Evolutionary conservation across 495 filamentous ascomycete genomes (phyloP).

Genomic region (Aspergillus ostianus): DNA sequence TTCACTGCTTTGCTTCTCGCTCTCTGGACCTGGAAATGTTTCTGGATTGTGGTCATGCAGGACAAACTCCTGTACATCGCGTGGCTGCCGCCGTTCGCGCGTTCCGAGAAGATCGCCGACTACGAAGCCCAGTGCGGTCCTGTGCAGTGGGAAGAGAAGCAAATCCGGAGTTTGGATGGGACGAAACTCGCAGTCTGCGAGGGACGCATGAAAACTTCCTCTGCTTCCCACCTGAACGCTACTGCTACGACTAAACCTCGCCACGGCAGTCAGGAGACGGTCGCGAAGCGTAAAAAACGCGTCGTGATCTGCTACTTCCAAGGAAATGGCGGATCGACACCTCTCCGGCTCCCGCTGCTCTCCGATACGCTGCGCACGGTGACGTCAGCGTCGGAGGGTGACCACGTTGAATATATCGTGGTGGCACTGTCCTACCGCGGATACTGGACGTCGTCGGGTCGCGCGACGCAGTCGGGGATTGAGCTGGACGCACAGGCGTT

Average conservation of each 20-base stretch:
- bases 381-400: neutral
- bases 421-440: slow-evolving; percentile 71
- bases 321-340: slow-evolving; percentile 49
- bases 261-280: neutral
- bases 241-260: neutral
- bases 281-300: slow-evolving; percentile 3
- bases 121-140: slow-evolving; percentile 57
- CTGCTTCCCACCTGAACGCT: neutral
- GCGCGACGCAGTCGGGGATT: slow-evolving; percentile 64
- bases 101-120: slow-evolving; percentile 54
- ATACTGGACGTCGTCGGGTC: slow-evolving; percentile 75
- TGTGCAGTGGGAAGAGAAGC: slow-evolving; percentile 62
- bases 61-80: slow-evolving; percentile 86
- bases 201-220: slow-evolving; percentile 25
- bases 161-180: slow-evolving; percentile 55
- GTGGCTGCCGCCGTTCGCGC: slow-evolving; percentile 59
- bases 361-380: slow-evolving; percentile 46
- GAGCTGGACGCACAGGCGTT: slow-evolving; percentile 62
- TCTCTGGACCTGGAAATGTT: slow-evolving; percentile 77
- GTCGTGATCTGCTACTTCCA: slow-evolving; percentile 42
- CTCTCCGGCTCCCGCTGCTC: slow-evolving; percentile 66
- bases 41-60: slow-evolving; percentile 77
- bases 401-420: slow-evolving; percentile 47
- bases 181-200: slow-evolving; percentile 58
- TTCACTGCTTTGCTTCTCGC: slow-evolving; percentile 64